Evolutionary conservation across 495 filamentous ascomycete species (phyloP).

Genomic region (Penicillium angulare): DNA sequence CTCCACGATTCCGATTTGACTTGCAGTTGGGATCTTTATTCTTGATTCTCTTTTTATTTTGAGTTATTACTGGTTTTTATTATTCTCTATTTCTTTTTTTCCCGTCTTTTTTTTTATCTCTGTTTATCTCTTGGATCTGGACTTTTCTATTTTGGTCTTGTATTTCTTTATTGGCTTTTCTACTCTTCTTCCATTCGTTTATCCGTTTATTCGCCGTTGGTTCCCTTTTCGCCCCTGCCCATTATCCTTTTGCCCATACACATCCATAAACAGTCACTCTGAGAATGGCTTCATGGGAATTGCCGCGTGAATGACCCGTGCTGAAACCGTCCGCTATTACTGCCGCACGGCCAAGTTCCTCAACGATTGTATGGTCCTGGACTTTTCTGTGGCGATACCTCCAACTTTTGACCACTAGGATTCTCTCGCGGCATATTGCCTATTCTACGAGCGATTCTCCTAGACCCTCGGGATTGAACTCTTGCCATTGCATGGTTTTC

Average conservation of each 20-base stretch:
- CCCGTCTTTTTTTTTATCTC: slow-evolving; percentile 1
- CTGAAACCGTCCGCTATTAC: no score
- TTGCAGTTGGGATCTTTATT: slow-evolving; percentile 5
- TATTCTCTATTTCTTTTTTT: background rate
- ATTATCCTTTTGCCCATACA: no score
- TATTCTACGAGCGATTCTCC: slow-evolving; percentile 2
- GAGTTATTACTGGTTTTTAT: no score
- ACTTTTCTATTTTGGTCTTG: no score
- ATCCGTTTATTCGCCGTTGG: slow-evolving; percentile 10
- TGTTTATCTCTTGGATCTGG: background rate
- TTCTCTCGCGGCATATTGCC: slow-evolving; percentile 4
- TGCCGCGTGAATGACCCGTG: slow-evolving; percentile 4
- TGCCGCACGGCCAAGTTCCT: no score
- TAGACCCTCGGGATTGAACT: background rate
- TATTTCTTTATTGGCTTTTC: no score
- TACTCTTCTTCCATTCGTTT: background rate
- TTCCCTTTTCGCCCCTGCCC: slow-evolving; percentile 1
- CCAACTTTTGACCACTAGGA: background rate
- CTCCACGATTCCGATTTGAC: slow-evolving; percentile 16
- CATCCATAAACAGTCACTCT: no score
- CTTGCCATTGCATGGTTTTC: background rate
- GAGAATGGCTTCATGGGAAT: slow-evolving; percentile 12
- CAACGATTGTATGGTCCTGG: background rate
- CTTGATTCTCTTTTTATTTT: background rate
- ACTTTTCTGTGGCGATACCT: background rate